Base-by-base conservation (phyloP, 169 alveolate species). In the Plasmodium adleri region DNA sequence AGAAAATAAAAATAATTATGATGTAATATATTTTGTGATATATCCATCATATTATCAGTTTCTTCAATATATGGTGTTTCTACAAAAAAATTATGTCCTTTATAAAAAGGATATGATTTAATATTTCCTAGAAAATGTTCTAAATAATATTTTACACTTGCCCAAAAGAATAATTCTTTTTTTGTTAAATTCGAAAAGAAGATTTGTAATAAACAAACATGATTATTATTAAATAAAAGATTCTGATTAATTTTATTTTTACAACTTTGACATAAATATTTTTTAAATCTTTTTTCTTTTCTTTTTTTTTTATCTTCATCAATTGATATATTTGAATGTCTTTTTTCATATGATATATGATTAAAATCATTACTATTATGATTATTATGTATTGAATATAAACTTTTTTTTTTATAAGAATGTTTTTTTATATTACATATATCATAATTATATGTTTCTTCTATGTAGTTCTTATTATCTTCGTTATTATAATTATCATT, bases 51-150 rank as follows among this genome's bases (percentile, higher is more conserved):
- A 66, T 67, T n/a, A 13, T 80, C 66, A 15, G 58, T 54, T 32
- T 66, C 66, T 78, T 80, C 90, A 10, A 80, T 17, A 32, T 54
- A 80, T 12, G 90, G 90, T n/a, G 62, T 56, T 80, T 80, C 83
- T 1, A 80, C 54, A 80, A 67, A 80, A 45, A 20, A 20, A 20
- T 20, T 20, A 20, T 20, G 22, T 7, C 83, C 83, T 26, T 49
- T 80, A 62, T 67, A 32, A 50, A 67, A 71, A 20, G 70, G 47
- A 13, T 6, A 1, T 45, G 73, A 12, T 56, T 80, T 15, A 66
- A 80, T 80, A 49, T 45, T 67, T 47, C 90, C 90, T 10, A 80
- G 20, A 47, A 47, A 67, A n/a, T 80, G 12, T 60, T 80, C 83
- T 67, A 80, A 67, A 15, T 43, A 54, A 7, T 45, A 22, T 67